Percentiles rank a stretch among this genome's conserved stretches.
Conservation (phyloP, 176 grass and related monocot genomes). For the Aegilops sharonensis region DNA sequence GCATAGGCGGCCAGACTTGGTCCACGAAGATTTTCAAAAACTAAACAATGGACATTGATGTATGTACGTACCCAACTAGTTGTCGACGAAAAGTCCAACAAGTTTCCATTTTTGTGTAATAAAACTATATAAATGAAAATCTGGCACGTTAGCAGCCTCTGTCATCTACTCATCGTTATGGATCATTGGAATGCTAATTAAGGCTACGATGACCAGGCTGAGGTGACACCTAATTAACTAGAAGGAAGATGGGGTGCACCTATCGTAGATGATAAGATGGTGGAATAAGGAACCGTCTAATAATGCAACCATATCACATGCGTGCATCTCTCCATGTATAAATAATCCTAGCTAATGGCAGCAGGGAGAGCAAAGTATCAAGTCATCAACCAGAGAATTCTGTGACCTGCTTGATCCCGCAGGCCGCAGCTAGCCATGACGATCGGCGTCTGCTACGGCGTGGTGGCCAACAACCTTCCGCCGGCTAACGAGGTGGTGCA, state of each 20-base stretch:
- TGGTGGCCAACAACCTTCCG: constrained; percentile 45
- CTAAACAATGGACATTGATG: too few relatives aligned
- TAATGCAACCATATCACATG: too few relatives aligned
- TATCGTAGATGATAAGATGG: too few relatives aligned
- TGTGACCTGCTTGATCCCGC: too few relatives aligned
- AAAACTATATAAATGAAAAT: background rate
- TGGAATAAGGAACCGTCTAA: too few relatives aligned
- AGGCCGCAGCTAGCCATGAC: constrained; percentile 10
- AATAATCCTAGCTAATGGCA: too few relatives aligned
- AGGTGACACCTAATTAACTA: background rate
- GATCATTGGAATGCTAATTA: background rate
- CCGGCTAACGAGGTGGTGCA: constrained; percentile 38
- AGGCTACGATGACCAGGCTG: background rate
- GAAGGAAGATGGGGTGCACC: too few relatives aligned
- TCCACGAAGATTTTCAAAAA: background rate
- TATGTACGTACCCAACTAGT: too few relatives aligned
- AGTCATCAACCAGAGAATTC: background rate
- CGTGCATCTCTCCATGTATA: too few relatives aligned
- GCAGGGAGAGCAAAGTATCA: too few relatives aligned
- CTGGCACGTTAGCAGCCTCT: background rate
- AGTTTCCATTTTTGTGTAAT: background rate
- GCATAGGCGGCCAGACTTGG: background rate
- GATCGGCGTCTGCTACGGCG: constrained; percentile 60
- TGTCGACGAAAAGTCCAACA: background rate
- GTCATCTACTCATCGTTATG: background rate